Base-by-base conservation (phyloP, 306 rosid genomes). In the Chamaecrista fasciculata region DNA sequence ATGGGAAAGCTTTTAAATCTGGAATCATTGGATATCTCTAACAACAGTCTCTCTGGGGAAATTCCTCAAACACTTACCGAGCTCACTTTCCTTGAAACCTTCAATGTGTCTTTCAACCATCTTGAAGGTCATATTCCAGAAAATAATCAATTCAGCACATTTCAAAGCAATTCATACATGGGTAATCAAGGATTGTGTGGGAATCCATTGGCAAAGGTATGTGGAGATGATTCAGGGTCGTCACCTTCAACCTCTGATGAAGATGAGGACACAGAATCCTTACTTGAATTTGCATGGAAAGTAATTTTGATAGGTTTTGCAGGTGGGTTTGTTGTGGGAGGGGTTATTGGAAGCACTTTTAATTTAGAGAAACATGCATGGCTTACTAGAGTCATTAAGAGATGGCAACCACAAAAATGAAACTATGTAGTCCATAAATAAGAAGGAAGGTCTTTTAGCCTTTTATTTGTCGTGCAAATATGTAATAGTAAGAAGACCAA, bases 1-100 rank as follows among this genome's bases (percentile, higher is more conserved):
- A 14, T 78, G 1, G 59, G 65, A 51, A 71, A 78, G 39, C 64
- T 78, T 55, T 36, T 56, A 24, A 36, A 47, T 1, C 78, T 78
- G 37, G 66, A 71, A 72, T 37, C 61, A n/a, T 9, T 72, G 21
- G 78, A 78, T 21, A 74, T 78, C 39, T 77, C 77, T 55, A 14
- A 56, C 29, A 77, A 71, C 8, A 37, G 4, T 20, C 34, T 71
- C 0, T 71, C 77, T 23, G 77, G 77, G 21, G 55, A 19, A 2
- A 56, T 77, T 36, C 77, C 73, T 2, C 69, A 36, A 44, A 46
- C 64, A 36, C 18, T 77, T 4, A 12, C 47, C 23, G 4, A 70
- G 44, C 67, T 77, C 60, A 63, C 62, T 3, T 77, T 64, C 56
- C 19, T 70, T 16, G 70, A 40, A 2, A 62, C 23, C 81, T 34